These are phyloP conservation scores for Eutrema salsugineum DNA, from an alignment of 441 rosid species.

Conservation along the genomic window DNA sequence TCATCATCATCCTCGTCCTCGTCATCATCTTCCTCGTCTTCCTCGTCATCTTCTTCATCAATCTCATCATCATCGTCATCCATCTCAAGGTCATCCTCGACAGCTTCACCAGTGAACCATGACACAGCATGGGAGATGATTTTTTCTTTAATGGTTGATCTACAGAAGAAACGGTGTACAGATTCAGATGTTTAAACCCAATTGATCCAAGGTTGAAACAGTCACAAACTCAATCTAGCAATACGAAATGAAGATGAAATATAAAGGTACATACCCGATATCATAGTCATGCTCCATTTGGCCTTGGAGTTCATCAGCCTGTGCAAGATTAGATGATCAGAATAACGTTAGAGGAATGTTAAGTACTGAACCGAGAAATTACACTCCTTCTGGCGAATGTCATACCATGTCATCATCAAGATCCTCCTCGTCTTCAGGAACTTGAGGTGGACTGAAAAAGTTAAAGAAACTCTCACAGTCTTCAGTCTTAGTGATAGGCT, in stretches of 20 bases:
- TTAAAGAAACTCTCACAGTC: slow-evolving; percentile 89
- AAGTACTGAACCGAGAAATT: not conserved
- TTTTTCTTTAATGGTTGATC: slow-evolving; percentile 84
- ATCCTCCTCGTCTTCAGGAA: slow-evolving; percentile 83
- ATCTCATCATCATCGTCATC: slow-evolving; percentile 55
- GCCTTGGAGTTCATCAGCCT: slow-evolving; percentile 92
- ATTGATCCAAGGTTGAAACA: not conserved
- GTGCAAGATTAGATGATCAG: slow-evolving; percentile 13
- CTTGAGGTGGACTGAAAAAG: slow-evolving; percentile 88
- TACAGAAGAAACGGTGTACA: slow-evolving; percentile 21
- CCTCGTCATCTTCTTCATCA: slow-evolving; percentile 21
- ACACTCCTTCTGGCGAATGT: not conserved
- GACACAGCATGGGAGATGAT: slow-evolving; percentile 89
- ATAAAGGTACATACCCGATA: slow-evolving; percentile 52
- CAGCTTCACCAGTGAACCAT: slow-evolving; percentile 94
- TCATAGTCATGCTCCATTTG: slow-evolving; percentile 97
- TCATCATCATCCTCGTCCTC: slow-evolving; percentile 53
- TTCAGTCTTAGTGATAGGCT: slow-evolving; percentile 81
- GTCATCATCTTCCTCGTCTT: slow-evolving; percentile 30
- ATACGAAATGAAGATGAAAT: not conserved
- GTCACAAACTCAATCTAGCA: too few species aligned
- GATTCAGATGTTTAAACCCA: not conserved
- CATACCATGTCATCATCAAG: slow-evolving; percentile 85
- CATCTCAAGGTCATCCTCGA: slow-evolving; percentile 53
- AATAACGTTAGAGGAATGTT: not conserved